Evolutionary conservation across 805 yeast genomes (phyloP), one percentile per base, ranked within the genome.

Genomic region (Metschnikowia kofuensis): DNA sequence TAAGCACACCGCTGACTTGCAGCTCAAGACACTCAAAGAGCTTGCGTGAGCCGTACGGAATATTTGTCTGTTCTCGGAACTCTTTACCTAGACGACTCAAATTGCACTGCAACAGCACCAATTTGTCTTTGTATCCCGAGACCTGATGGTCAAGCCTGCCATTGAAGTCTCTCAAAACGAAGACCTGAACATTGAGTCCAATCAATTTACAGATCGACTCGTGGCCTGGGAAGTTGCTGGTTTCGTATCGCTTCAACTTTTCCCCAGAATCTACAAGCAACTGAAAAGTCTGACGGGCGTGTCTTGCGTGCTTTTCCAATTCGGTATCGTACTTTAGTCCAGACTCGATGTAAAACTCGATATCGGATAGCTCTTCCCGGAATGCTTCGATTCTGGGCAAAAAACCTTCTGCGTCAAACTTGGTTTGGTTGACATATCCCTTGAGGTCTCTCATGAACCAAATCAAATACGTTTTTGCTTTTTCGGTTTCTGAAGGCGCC

Each of bases 281-380:
- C 31, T 44, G 42, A 26, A 16, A 44, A 26, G 31, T 7, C 2
- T 38, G 35, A 10, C 42, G 42, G 8, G 42, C 35, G 27, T 16
- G 35, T 1, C n/a, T 10, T 15, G 35, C 35, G 28, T 29, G 35
- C 8, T 14, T 12, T n/a, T n/a, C 21, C 21, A 29, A 16, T 12
- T 29, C 26, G 12, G n/a, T 8, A n/a, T 27, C 21, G 11, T 29
- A 30, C 21, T 7, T 30, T 2, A 39, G 12, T 7, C 35, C 26
- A 9, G 42, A 29, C 26, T 39, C 42, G 35, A 39, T 39, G 21
- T 28, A 12, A 35, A 42, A 42, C 12, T 42, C 45, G 39, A 42
- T 42, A 13, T 42, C 32, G 13, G 45, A 35, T 7, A 42, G 21
- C 39, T 35, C 31, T 37, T 26, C 13, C 14, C 45, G 15, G 16